Evolutionary conservation across 2,329 filamentous ascomycete species (phyloP).

Genomic region (Neofusicoccum ribis): DNA sequence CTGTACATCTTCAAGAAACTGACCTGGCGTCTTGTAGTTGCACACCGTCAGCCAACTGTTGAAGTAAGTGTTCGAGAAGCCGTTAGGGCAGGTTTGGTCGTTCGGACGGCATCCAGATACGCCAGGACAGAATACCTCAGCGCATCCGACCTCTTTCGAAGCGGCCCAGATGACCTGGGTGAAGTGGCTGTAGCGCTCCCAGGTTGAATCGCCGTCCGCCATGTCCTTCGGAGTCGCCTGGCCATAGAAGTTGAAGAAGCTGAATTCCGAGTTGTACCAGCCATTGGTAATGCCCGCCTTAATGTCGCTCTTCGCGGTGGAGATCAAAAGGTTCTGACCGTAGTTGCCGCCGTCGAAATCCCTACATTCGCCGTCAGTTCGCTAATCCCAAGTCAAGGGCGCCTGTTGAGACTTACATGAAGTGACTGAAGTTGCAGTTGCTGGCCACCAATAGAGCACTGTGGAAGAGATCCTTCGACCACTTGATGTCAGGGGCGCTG

Average conservation of each 20-base stretch:
- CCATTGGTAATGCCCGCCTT: not conserved
- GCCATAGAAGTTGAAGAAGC: not conserved
- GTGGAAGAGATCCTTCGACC: not conserved
- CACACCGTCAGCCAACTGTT: not conserved
- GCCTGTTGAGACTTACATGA: not conserved
- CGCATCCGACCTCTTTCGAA: not conserved
- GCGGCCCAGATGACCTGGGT: slow-evolving; percentile 3
- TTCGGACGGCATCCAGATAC: not conserved
- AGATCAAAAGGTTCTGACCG: slow-evolving; percentile 8
- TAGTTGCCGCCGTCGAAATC: not conserved
- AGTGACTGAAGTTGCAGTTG: slow-evolving; percentile 5
- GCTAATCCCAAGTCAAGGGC: not conserved
- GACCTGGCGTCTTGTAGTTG: not conserved
- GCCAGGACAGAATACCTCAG: not conserved
- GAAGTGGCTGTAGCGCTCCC: slow-evolving; percentile 3
- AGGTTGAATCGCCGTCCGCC: not conserved
- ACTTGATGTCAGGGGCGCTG: slow-evolving; percentile 5
- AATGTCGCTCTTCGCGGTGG: not conserved
- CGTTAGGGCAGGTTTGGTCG: not conserved
- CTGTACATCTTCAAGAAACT: not conserved
- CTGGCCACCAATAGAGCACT: not conserved
- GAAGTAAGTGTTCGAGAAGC: not conserved
- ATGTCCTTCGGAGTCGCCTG: not conserved
- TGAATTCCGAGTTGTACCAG: slow-evolving; percentile 7
- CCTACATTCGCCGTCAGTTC: not conserved